Base-by-base conservation (phyloP, 371 early-diverging fungal genomes). In the Funneliformis caledonium region DNA sequence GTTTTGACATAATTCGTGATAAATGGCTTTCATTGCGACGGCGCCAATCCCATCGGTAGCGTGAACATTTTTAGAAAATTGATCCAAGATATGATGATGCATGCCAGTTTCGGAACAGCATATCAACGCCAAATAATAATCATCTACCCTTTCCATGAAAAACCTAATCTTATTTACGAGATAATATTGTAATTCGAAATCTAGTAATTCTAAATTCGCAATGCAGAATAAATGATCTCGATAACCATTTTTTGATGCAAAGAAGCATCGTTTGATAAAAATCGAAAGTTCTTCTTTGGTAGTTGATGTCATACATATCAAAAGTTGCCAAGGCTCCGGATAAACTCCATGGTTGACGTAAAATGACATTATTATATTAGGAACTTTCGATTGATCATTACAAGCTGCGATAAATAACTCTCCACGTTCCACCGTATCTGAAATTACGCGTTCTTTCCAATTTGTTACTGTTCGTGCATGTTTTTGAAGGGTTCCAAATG, bases 301-400 rank as follows among this genome's bases (percentile, higher is more conserved):
- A 2, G 81, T 81, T 6, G 80, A 60, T 37, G 77, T 47, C 14
- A 22, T 52, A 47, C 81, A 81, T 43, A 81, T 77, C 19, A 76
- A 59, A n/a, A 81, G 22, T 50, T 81, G 80, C 78, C 78, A 81
- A n/a, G 81, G 80, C 47, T 78, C 43, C 11, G 81, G 81, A 37
- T 69, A 59, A 37, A 14, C 37, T 52, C 33, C 81, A 56, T 81
- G 80, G 26, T 76, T 80, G 14, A 65, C 47, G 26, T 80, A 80
- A n/a, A 80, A 43, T 22, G 80, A 80, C 80, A 80, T 62, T 5
- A 80, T 61, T 10, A 73, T 72, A n/a, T 80, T 80, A 37, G 80
- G 80, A 56, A 45, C 47, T 16, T 75, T 14, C 14, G 26, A 77
- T 26, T 50, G 43, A 33, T 80, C 14, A 33, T 62, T 45, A 76